These are phyloP conservation scores for Cercospora nicotianae DNA, from an alignment of 2,329 filamentous ascomycete genomes.

Conservation along the genomic window DNA sequence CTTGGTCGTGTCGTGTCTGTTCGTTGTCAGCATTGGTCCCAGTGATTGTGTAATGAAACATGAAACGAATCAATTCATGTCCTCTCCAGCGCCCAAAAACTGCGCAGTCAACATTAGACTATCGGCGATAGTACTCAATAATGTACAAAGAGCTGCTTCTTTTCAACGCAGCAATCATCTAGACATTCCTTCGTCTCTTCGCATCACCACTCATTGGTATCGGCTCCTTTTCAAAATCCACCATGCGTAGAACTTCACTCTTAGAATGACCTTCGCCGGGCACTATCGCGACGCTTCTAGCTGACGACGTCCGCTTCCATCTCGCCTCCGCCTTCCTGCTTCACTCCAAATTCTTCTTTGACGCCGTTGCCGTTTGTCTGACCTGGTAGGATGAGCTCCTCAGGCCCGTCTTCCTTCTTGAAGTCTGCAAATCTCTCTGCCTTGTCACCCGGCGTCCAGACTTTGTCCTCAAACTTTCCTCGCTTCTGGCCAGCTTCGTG, in stretches of 20 bases:
- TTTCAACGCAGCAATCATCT: slow-evolving; percentile 10
- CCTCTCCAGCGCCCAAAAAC: slow-evolving; percentile 7
- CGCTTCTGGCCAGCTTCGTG: slow-evolving; percentile 86
- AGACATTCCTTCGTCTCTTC: slow-evolving; percentile 8
- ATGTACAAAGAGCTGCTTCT: slow-evolving; percentile 10
- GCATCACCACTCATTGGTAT: not conserved
- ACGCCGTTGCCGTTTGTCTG: slow-evolving; percentile 20
- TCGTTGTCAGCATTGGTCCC: not conserved
- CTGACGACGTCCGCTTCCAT: slow-evolving; percentile 5
- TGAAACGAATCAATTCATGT: not conserved
- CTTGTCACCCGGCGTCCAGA: slow-evolving; percentile 68
- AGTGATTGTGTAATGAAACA: not conserved
- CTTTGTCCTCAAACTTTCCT: slow-evolving; percentile 81
- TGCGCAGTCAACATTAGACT: slow-evolving; percentile 10
- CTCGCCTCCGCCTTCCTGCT: slow-evolving; percentile 3
- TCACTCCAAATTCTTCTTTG: slow-evolving; percentile 6
- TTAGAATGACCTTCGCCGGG: not conserved
- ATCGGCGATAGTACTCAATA: slow-evolving; percentile 13
- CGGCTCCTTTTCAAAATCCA: not conserved
- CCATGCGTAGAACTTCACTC: not conserved
- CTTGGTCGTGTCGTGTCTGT: not conserved
- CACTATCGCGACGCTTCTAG: not conserved
- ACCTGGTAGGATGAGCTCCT: slow-evolving; percentile 40
- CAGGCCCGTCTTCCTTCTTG: slow-evolving; percentile 28
- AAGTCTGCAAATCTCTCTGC: slow-evolving; percentile 33